Base-by-base conservation (phyloP, 2,329 filamentous ascomycete genomes). In the Cladosporium sp. region DNA sequence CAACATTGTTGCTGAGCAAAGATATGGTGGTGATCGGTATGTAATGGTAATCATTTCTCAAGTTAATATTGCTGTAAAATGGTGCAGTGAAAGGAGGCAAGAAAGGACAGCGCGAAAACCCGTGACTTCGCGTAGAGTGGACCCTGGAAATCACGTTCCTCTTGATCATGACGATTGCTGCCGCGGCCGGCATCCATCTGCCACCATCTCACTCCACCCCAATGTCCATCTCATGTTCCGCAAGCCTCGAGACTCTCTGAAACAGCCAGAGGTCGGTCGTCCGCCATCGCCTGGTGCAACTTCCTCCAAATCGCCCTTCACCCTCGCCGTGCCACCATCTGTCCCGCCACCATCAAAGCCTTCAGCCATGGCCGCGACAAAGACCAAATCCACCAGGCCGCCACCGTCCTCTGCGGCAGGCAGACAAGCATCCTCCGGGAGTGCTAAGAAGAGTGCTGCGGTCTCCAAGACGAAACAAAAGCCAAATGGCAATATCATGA, bases 401-500 rank as follows among this genome's bases (percentile, higher is more conserved):
- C 58, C 66, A 5, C 71, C 70, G 18, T 51, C 76, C 30, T n/a
- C 38, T 44, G 70, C 76, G 10, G 38, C 28, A 28, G 73, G 72
- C 3, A 67, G 74, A 59, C 74, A 75, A 66, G 70, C 72, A 8
- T 65, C 70, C 3, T 72, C 66, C 34, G 71, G 69, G 26, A 74
- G 68, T 66, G 78, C 74, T 4, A 78, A 76, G 66, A 76, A 73
- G 61, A 28, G 71, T 10, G 77, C 76, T 66, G 77, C 75, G 55
- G 68, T 74, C 18, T 65, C 74, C 6, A 77, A 78, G 14, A 72
- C 74, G n/a, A 79, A 78, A 64, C 73, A 72, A 15, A 79, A 80
- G 63, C 75, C 78, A 24, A 85, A 85, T 70, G 79, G 79, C 57
- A 85, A 82, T 68, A 86, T 86, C 67, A 77, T 85, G 74, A 80